These are phyloP conservation scores for Elaeis oleifera DNA, from an alignment of 202 grass and related monocot genomes.

Conservation along the genomic window DNA sequence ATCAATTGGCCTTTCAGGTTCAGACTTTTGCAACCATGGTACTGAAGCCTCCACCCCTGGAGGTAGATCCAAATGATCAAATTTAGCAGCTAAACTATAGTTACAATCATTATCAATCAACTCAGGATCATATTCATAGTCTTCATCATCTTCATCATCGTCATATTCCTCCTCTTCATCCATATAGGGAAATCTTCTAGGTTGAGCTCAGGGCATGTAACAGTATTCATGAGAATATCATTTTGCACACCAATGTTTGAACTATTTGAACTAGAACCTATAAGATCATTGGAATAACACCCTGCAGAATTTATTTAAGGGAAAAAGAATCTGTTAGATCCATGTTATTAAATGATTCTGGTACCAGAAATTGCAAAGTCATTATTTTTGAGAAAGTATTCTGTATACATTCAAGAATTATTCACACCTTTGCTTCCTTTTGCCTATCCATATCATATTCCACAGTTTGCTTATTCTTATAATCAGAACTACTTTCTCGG, in stretches of 20 bases:
- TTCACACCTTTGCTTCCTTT: too few relatives aligned
- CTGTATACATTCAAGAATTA: too few relatives aligned
- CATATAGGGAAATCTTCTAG: constrained; percentile 21
- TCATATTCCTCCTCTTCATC: constrained; percentile 17
- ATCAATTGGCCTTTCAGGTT: not conserved
- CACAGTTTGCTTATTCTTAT: too few relatives aligned
- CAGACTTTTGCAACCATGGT: constrained; percentile 39
- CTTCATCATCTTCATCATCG: constrained; percentile 22
- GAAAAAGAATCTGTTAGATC: too few relatives aligned
- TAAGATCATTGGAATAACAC: constrained; percentile 27
- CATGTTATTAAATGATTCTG: too few relatives aligned
- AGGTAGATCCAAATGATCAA: constrained; percentile 69
- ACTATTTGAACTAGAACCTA: constrained; percentile 26
- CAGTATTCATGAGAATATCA: not conserved
- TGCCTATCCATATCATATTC: too few relatives aligned
- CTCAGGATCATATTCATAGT: constrained; percentile 9
- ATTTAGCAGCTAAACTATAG: constrained; percentile 54
- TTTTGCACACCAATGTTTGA: constrained; percentile 5
- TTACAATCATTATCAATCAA: constrained; percentile 40
- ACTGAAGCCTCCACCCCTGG: constrained; percentile 69
- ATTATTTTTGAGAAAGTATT: too few relatives aligned
- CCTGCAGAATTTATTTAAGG: constrained; percentile 23
- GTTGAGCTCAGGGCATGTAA: constrained; percentile 24
- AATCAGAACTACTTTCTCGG: too few relatives aligned
- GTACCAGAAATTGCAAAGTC: too few relatives aligned